A percentile compares a stretch with the other conserved stretches of the same genome.
phyloP scores from a whole-genome alignment of 257 asterid species.

The Nicotiana attenuata region DNA sequence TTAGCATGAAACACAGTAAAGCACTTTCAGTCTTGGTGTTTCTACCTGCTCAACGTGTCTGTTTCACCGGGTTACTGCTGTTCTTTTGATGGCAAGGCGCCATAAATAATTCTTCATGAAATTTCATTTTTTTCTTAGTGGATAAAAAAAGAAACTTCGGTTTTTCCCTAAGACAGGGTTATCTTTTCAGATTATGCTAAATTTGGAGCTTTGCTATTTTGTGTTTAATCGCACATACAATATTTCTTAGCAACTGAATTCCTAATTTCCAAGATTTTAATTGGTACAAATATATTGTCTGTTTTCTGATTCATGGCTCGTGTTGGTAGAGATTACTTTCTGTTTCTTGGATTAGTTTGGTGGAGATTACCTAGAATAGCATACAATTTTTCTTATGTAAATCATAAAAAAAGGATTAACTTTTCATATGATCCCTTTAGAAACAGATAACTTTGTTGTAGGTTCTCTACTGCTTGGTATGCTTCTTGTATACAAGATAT shows the following conservation, averaged over 20 bases:
- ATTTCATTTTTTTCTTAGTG: neutral
- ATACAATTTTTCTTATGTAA: neutral
- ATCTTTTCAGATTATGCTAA: neutral
- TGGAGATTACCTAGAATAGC: neutral
- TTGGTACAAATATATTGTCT: neutral
- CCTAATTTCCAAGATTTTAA: neutral
- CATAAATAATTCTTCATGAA: neutral
- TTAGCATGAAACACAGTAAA: neutral
- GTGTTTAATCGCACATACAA: neutral
- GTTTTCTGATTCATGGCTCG: neutral
- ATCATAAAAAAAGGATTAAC: neutral
- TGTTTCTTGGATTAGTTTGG: neutral
- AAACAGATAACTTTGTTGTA: neutral
- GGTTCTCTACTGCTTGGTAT: neutral
- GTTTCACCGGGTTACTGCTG: neutral
- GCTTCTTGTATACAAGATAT: neutral
- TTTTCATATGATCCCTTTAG: neutral
- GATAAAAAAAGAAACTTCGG: neutral
- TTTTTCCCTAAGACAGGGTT: neutral
- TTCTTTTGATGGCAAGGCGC: neutral
- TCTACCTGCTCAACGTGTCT: conserved; percentile 6
- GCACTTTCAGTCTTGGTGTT: neutral
- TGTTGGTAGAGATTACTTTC: neutral
- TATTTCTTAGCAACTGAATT: neutral
- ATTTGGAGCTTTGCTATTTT: neutral